Conservation (phyloP, 306 rosid genomes). For the Begonia peltatifolia region DNA sequence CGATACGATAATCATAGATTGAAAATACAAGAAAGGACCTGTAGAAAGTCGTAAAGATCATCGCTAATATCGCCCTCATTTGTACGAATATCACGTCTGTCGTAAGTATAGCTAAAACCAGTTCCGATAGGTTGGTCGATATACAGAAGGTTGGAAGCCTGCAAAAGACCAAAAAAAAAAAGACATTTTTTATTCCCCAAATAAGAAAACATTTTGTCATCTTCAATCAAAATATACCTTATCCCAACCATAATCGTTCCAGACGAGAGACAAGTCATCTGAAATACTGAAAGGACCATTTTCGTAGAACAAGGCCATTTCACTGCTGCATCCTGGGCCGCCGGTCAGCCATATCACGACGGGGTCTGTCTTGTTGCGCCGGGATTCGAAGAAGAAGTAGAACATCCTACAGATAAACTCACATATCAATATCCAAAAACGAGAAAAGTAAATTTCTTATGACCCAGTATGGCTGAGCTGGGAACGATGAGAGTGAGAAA, state of each 20-base stretch:
- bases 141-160: slow-evolving; percentile 86
- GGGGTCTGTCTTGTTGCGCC: slow-evolving; percentile 67
- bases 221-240: slow-evolving; percentile 31
- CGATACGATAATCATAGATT: not conserved
- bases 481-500: no score
- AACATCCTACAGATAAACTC: slow-evolving; percentile 50
- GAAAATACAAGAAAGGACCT: slow-evolving; percentile 2
- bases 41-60: slow-evolving; percentile 70
- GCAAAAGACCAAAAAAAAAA: slow-evolving; percentile 6
- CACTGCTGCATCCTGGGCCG: slow-evolving; percentile 99
- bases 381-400: slow-evolving; percentile 84
- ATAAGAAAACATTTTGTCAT: not conserved
- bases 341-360: slow-evolving; percentile 96
- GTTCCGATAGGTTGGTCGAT: slow-evolving; percentile 97
- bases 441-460: no score
- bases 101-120: slow-evolving; percentile 82
- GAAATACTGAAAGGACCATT: slow-evolving; percentile 85
- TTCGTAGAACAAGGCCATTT: slow-evolving; percentile 88
- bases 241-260: slow-evolving; percentile 96
- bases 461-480: no score
- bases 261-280: slow-evolving; percentile 68
- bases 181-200: not conserved
- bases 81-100: slow-evolving; percentile 73
- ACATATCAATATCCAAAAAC: no score
- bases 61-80: slow-evolving; percentile 73